Base-by-base conservation (phyloP, 176 grass and related monocot genomes). In the Eleusine indica region DNA sequence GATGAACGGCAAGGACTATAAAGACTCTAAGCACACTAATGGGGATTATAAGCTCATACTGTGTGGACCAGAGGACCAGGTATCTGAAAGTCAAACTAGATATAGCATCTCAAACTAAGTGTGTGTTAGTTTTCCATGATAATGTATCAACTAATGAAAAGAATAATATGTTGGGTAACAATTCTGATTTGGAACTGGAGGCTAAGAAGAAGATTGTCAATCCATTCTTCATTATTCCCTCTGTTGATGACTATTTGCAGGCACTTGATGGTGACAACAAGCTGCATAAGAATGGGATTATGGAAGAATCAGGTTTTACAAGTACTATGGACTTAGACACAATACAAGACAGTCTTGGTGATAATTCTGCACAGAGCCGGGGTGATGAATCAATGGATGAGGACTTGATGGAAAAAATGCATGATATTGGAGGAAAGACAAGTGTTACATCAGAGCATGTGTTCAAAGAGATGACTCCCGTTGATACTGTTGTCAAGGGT, bases 171-270 rank as follows among this genome's bases (percentile, higher is more conserved):
- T 0, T 28, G 2, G 58, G 9, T 62, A 92, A 84, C 56, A 89
- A 86, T 81, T 97, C 80, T 91, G 89, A 91, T 91, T 91, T 94
- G 86, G 82, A 89, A 87, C 63, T 93, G 76, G 91, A 90, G 67
- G 72, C 76, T 97, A 97, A 90, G 87, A 79, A 28, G 78, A 84
- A 94, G 85, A 88, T 97, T 84, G 88, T 89, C 46, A 71, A 91
- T 84, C 51, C 76, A 82, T 77, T 68, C 73, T 85, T 77, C 81
- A 75, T 21, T 67, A 85, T 70, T 89, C 67, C 77, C 66, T 80
- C 73, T 32, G 1, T 70, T 82, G 67, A 81, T 89, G 73, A 65
- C 48, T 71, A 77, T 82, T 66, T 87, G 64, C 84, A 79, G 71
- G 48, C 57, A 69, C 48, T 46, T 46, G 87, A 78, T 76, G 41